Conservation (phyloP, 2,329 filamentous ascomycete species). For the Rhinocladiella mackenziei region DNA sequence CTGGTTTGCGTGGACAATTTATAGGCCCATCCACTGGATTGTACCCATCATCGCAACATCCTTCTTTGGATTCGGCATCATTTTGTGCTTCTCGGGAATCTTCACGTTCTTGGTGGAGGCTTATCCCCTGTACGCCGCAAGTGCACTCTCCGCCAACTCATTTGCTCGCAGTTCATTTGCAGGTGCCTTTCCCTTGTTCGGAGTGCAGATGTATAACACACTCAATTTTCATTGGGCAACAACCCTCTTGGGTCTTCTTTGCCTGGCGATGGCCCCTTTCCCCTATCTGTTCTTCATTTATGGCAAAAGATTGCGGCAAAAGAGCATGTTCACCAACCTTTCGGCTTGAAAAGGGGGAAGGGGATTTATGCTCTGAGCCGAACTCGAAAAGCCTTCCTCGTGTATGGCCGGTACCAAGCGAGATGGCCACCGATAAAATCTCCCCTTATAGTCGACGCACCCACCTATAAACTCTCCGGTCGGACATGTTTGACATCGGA, state of each 20-base stretch:
- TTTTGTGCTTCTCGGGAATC: slow-evolving; percentile 76
- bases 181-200: slow-evolving; percentile 56
- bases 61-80: slow-evolving; percentile 67
- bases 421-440: not conserved
- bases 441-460: not conserved
- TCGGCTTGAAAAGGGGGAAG: slow-evolving; percentile 3
- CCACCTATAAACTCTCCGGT: too few relatives aligned
- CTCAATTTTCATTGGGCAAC: slow-evolving; percentile 41
- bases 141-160: slow-evolving; percentile 76
- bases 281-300: slow-evolving; percentile 50
- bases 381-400: too few relatives aligned
- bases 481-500: too few relatives aligned
- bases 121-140: slow-evolving; percentile 46
- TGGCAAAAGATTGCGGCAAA: slow-evolving; percentile 44
- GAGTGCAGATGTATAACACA: slow-evolving; percentile 36
- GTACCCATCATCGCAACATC: slow-evolving; percentile 68
- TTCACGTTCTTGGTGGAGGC: slow-evolving; percentile 80
- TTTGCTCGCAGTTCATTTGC: slow-evolving; percentile 76
- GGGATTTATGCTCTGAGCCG: too few relatives aligned
- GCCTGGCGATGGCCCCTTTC: slow-evolving; percentile 45
- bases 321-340: slow-evolving; percentile 39
- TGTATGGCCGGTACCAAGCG: too few relatives aligned
- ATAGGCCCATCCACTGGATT: slow-evolving; percentile 69
- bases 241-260: slow-evolving; percentile 40
- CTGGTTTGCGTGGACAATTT: slow-evolving; percentile 84